A percentile compares a stretch with the other conserved stretches of the same genome.
These are phyloP conservation scores for Evansstolkia leycettana DNA, from an alignment of 495 filamentous ascomycete species.

Conservation along the genomic window DNA sequence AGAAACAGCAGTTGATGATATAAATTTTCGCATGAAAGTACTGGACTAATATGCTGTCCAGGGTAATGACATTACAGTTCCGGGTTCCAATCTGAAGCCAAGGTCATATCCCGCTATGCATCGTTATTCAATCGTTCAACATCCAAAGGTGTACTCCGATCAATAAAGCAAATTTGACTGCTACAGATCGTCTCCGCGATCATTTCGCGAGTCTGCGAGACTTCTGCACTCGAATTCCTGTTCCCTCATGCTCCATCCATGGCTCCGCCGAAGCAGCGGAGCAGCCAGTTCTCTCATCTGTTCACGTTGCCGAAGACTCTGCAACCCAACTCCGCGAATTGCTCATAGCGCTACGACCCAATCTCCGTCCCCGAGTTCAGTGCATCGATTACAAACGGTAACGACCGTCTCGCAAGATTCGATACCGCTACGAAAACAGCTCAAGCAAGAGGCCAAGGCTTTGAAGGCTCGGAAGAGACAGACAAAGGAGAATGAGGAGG, in stretches of 20 bases:
- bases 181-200: not conserved
- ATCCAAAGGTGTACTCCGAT: no score
- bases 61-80: no score
- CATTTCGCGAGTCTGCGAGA: not conserved
- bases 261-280: conserved; percentile 17
- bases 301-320: conserved; percentile 7
- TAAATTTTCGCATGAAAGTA: no score
- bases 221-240: not conserved
- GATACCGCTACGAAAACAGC: conserved; percentile 56
- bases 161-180: no score
- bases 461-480: conserved; percentile 24
- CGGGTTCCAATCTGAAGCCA: no score
- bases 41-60: no score
- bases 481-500: conserved; percentile 25
- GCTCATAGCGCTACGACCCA: conserved; percentile 2
- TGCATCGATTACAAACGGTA: conserved; percentile 14
- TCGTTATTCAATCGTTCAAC: no score
- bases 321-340: conserved; percentile 1
- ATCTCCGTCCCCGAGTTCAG: conserved; percentile 4
- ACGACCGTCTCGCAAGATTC: conserved; percentile 14
- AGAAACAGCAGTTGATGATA: no score
- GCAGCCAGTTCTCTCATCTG: conserved; percentile 16
- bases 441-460: conserved; percentile 58
- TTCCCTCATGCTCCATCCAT: conserved; percentile 23
- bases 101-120: no score